Evolutionary conservation across 1,139 yeast genomes (phyloP), one percentile per base, ranked within the genome.

Genomic region (Eremothecium coryli): DNA sequence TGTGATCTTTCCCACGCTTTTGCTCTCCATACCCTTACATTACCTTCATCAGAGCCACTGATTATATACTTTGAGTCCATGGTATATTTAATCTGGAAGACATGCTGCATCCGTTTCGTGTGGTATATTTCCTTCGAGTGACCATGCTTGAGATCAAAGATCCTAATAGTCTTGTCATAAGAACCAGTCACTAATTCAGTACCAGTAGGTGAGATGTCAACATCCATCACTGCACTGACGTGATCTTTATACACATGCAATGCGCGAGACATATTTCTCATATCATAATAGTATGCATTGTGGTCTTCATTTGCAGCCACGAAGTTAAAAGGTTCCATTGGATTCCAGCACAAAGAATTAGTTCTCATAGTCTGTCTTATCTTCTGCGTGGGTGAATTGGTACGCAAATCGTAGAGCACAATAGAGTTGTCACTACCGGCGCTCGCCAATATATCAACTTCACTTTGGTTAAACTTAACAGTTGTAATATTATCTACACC

Each of bases 141-240:
- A 18, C 98, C 98, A 43, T 81, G 84, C 37, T 73, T 66, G 2
- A 76, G 64, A 36, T 75, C 73, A 62, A 65, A 93, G 22, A 93
- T 76, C 46, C 99, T 71, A 27, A 93, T 71, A 1, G 97, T 85
- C 54, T 86, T 81, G 60, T 93, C 99, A 56, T 90, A 93, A 1
- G 95, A 82, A 16, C 95, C 97, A 2, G 96, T 82, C 7, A 88
- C 97, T 26, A 93, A 63, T 59, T 90, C 97, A 56, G 85, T 88
- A 46, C 99, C 99, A 1, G 98, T 88, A 26, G 98, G 98, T 9
- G 94, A 76, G 54, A 84, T 90, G 58, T 93, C 98, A 26, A 90
- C 76, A 54, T 85, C 95, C 76, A 88, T 73, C 5, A 93, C 93
- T 0, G 97, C 96, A 25, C 95, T 82, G 26, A 90, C 96, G 57